Percentiles rank a stretch among this genome's conserved stretches.
phyloP scores from a whole-genome alignment of 164 flowering plant species.

The Nymphaea colorata region DNA sequence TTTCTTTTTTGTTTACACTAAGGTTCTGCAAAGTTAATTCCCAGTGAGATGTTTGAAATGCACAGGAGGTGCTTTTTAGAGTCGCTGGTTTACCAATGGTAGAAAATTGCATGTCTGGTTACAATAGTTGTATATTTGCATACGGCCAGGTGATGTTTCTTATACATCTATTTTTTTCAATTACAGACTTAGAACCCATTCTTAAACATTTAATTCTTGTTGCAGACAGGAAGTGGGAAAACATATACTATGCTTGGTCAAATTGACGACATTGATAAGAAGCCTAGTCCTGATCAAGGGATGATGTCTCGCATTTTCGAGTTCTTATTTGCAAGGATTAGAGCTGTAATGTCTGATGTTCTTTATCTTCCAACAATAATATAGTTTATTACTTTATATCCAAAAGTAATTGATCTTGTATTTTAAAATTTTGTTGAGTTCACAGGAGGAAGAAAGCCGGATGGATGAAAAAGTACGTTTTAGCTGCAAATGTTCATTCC shows the following conservation, averaged over 20 bases:
- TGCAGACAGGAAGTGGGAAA: constrained; percentile 98
- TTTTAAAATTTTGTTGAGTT: constrained; percentile 8
- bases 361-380: background rate
- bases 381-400: background rate
- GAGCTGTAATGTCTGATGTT: constrained; percentile 45
- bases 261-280: constrained; percentile 59
- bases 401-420: background rate
- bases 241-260: constrained; percentile 97
- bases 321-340: constrained; percentile 86
- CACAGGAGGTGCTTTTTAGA: constrained; percentile 86
- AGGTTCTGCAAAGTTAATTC: background rate
- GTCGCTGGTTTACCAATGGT: constrained; percentile 94
- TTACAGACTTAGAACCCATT: background rate
- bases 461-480: constrained; percentile 69
- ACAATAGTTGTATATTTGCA: constrained; percentile 97
- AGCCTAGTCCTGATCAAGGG: constrained; percentile 77
- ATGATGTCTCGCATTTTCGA: constrained; percentile 96
- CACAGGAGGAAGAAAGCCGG: constrained; percentile 89
- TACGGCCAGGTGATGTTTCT: constrained; percentile 82
- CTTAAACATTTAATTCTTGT: background rate
- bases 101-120: constrained; percentile 96
- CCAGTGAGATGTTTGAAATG: constrained; percentile 1
- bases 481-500: constrained; percentile 90
- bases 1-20: background rate
- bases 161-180: background rate